Evolutionary conservation across 257 asterid genomes (phyloP), one percentile per base, ranked within the genome.

Genomic region (Nicotiana undulata): DNA sequence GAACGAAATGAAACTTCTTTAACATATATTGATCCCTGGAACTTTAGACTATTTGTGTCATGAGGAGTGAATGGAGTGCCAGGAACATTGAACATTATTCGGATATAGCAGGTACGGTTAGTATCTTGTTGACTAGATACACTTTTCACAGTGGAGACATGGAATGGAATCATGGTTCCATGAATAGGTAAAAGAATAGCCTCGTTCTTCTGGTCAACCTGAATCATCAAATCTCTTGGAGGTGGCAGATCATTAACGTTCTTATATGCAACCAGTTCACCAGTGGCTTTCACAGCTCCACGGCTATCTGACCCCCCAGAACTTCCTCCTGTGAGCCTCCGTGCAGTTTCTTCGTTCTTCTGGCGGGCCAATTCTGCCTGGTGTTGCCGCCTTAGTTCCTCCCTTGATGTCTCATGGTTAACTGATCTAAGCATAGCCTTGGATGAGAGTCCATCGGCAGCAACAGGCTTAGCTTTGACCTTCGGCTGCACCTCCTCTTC

Each of bases 301-400:
- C 86, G 86, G 37, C 49, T 61, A 76, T 76, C 78, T 31, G 84
- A 26, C 31, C 15, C 78, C 75, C 80, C 82, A 84, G 86, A 80
- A 51, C 60, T 76, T 46, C 46, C 79, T 74, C 86, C 86, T 53
- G 86, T 80, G 65, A 84, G 84, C 52, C 84, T 80, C 55, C 86
- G 79, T 9, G 84, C 81, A 74, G 84, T 84, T 81, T 84, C 84
- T 59, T 84, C 86, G 26, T 80, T 84, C 80, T 84, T 84, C 32
- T 84, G 84, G 9, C 82, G 84, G 29, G 86, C 86, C 34, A 84
- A 82, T 66, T 84, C 86, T 9, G 86, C 86, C 51, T 84, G 86
- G 80, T 84, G 86, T 76, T 84, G 84, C 81, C 86, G 61, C 79
- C 84, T 75, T 29, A 76, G 63, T 34, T 84, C 86, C 80, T 84